A percentile compares a stretch with the other conserved stretches of the same genome.
phyloP scores from a whole-genome alignment of 2,329 filamentous ascomycete species.

The Botrytis fragariae region DNA sequence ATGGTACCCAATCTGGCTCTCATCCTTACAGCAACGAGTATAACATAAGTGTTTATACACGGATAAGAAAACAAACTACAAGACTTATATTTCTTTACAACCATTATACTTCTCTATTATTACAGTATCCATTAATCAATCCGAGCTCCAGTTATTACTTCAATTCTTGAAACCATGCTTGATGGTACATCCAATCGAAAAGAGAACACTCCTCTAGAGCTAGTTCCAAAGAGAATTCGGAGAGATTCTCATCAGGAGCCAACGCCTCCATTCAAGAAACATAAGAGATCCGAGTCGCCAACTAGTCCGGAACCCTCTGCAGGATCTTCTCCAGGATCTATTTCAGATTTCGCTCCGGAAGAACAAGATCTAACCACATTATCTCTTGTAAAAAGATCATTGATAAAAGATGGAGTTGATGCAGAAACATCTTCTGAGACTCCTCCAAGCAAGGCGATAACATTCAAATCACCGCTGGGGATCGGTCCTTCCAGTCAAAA shows the following conservation, averaged over 20 bases:
- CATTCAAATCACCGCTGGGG: not conserved
- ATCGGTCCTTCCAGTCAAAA: not conserved
- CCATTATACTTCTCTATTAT: not conserved
- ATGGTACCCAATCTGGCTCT: not conserved
- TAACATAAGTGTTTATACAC: not conserved
- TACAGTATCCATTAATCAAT: no score
- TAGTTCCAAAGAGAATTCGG: not conserved
- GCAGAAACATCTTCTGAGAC: not conserved
- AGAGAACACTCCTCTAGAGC: not conserved
- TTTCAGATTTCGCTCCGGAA: not conserved
- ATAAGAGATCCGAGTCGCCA: not conserved
- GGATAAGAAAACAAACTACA: not conserved
- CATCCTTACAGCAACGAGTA: not conserved
- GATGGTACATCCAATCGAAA: not conserved
- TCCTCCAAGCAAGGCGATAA: not conserved
- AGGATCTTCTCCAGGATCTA: not conserved
- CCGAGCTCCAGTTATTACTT: not conserved
- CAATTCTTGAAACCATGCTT: not conserved
- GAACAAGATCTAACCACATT: not conserved
- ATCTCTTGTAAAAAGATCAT: not conserved
- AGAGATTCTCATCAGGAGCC: not conserved
- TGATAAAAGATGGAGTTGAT: not conserved
- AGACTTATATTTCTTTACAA: not conserved
- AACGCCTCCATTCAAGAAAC: not conserved
- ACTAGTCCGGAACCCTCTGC: rapidly evolving